Evolutionary conservation across 352 stramenopile genomes (phyloP).

Genomic region (Phytophthora pluvialis): DNA sequence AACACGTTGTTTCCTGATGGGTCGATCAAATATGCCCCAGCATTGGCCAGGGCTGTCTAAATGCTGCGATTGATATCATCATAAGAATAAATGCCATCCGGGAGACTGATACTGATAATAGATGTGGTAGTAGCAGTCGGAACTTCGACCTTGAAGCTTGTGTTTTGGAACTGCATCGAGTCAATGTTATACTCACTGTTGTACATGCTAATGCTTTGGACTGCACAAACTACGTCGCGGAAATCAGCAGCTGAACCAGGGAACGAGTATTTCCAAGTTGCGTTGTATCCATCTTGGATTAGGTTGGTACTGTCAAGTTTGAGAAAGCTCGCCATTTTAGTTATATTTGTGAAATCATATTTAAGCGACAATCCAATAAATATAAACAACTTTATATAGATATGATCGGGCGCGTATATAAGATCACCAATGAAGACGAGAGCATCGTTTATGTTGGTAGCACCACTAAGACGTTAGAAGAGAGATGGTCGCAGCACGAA

Average conservation of each 20-base stretch:
- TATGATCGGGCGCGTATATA: too few species aligned
- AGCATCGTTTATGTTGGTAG: too few species aligned
- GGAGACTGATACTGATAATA: neutral
- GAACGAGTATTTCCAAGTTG: neutral
- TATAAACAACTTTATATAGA: too few species aligned
- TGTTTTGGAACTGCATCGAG: slow-evolving; percentile 6
- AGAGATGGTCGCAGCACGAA: too few species aligned
- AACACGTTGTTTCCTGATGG: too few species aligned
- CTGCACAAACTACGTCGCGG: too few species aligned
- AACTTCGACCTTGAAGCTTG: slow-evolving; percentile 6
- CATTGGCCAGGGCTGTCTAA: slow-evolving; percentile 2
- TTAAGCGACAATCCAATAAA: too few species aligned
- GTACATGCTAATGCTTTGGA: neutral
- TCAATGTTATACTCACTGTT: slow-evolving; percentile 2
- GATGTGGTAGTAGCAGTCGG: slow-evolving; percentile 15
- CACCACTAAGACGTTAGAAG: too few species aligned
- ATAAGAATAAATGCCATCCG: slow-evolving; percentile 12
- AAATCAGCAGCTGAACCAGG: neutral
- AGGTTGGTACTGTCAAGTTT: neutral
- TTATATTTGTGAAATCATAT: neutral
- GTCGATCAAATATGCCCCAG: neutral
- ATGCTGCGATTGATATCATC: slow-evolving; percentile 10
- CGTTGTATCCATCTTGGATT: neutral
- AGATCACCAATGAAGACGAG: too few species aligned
- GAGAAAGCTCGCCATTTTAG: neutral